phyloP scores from a whole-genome alignment of 495 filamentous ascomycete species.

The Chaetomium fimeti region DNA sequence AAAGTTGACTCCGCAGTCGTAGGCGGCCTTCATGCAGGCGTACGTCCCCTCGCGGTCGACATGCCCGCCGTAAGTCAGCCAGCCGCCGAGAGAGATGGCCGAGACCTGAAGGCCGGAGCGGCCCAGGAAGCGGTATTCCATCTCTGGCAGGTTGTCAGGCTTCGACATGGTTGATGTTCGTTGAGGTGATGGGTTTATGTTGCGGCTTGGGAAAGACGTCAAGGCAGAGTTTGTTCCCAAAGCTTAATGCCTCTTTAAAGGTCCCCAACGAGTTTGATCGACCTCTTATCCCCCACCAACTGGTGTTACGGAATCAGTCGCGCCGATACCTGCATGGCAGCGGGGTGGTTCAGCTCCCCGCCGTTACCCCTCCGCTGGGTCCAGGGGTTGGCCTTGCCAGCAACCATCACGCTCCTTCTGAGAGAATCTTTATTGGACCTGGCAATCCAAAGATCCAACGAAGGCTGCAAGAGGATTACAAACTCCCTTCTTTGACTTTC shows the following conservation, averaged over 20 bases:
- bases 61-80: slow-evolving; percentile 77
- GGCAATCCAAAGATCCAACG: background rate
- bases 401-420: background rate
- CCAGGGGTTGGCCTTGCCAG: background rate
- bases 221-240: background rate
- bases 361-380: slow-evolving; percentile 12
- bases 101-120: slow-evolving; percentile 74
- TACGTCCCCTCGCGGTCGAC: slow-evolving; percentile 60
- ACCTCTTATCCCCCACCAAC: background rate
- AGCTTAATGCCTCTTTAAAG: background rate
- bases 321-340: slow-evolving; percentile 2
- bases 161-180: slow-evolving; percentile 37
- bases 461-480: background rate
- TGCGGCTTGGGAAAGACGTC: background rate
- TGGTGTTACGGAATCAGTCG: background rate
- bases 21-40: slow-evolving; percentile 67
- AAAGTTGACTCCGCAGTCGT: slow-evolving; percentile 66
- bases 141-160: slow-evolving; percentile 54
- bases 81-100: slow-evolving; percentile 68
- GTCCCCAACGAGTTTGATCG: background rate
- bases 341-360: background rate
- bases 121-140: slow-evolving; percentile 75
- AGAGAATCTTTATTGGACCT: background rate
- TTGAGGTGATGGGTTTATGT: background rate
- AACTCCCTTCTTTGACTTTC: background rate